These are phyloP conservation scores for Tuber umbilicatum DNA, from an alignment of 495 filamentous ascomycete genomes.

Conservation along the genomic window DNA sequence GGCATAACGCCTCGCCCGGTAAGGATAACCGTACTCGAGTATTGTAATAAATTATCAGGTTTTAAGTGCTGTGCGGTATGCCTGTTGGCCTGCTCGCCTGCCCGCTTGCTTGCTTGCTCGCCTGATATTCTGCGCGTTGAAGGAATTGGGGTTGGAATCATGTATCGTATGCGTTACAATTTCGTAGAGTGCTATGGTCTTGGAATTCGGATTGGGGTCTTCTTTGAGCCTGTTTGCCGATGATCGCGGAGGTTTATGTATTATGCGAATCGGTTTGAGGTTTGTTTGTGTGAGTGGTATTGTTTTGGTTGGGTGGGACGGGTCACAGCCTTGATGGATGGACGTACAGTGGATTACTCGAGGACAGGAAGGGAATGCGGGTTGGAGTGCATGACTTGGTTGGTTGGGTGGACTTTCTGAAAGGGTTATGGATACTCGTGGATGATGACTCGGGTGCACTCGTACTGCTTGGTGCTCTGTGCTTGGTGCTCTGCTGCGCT, in stretches of 20 bases:
- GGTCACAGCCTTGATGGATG: background rate
- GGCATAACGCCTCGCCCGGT: no score
- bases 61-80: no score
- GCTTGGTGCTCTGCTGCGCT: background rate
- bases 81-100: no score
- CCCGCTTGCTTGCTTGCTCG: no score
- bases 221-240: background rate
- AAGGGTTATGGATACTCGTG: background rate
- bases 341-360: background rate
- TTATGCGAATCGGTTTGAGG: background rate
- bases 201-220: background rate
- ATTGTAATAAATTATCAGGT: no score
- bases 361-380: background rate
- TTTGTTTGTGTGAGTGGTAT: background rate
- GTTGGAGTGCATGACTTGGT: background rate
- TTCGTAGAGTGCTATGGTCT: background rate
- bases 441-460: background rate
- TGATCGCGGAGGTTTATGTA: background rate
- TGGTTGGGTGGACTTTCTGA: conserved; percentile 3
- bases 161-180: background rate
- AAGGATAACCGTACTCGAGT: no score
- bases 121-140: background rate
- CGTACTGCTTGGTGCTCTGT: no score
- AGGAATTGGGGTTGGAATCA: background rate
- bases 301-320: background rate